These are phyloP conservation scores for Cryptomeria japonica DNA, from an alignment of 75 land plant genomes.

Conservation along the genomic window DNA sequence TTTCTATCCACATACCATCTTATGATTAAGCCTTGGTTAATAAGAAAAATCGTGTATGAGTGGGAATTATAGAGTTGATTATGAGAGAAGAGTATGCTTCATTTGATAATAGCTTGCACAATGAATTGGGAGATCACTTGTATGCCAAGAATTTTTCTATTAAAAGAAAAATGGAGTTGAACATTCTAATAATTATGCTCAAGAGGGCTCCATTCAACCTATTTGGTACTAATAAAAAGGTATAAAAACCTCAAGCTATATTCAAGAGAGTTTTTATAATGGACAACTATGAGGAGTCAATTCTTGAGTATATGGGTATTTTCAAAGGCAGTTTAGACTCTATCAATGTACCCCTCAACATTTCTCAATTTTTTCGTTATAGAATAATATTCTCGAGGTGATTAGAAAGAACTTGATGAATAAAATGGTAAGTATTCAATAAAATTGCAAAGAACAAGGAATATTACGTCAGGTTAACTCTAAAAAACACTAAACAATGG, in stretches of 20 bases:
- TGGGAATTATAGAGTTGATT: slow-evolving; percentile 49
- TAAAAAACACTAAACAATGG: too few relatives aligned
- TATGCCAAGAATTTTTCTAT: slow-evolving; percentile 62
- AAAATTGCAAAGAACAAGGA: slow-evolving; percentile 73
- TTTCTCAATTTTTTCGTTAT: slow-evolving; percentile 27
- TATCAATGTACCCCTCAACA: slow-evolving; percentile 74
- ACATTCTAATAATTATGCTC: slow-evolving; percentile 52
- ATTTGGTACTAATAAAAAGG: slow-evolving; percentile 65
- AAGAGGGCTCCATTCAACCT: slow-evolving; percentile 65
- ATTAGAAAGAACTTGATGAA: slow-evolving; percentile 71
- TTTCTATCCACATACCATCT: background rate
- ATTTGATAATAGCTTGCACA: slow-evolving; percentile 53
- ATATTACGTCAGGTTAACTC: slow-evolving; percentile 44
- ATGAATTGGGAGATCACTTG: slow-evolving; percentile 62
- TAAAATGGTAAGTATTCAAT: slow-evolving; percentile 61
- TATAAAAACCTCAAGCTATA: slow-evolving; percentile 81
- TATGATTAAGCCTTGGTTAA: slow-evolving; percentile 43
- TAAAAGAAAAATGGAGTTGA: slow-evolving; percentile 63
- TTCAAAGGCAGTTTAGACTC: slow-evolving; percentile 79
- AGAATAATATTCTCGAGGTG: slow-evolving; percentile 61
- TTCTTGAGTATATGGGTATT: slow-evolving; percentile 65
- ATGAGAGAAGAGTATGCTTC: slow-evolving; percentile 63
- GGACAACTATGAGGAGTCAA: slow-evolving; percentile 71
- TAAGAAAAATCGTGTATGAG: slow-evolving; percentile 50
- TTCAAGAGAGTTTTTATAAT: slow-evolving; percentile 73